Evolutionary conservation across 768 basidiomycete genomes (phyloP).

Genomic region (Rhodotorula sphaerocarpa): DNA sequence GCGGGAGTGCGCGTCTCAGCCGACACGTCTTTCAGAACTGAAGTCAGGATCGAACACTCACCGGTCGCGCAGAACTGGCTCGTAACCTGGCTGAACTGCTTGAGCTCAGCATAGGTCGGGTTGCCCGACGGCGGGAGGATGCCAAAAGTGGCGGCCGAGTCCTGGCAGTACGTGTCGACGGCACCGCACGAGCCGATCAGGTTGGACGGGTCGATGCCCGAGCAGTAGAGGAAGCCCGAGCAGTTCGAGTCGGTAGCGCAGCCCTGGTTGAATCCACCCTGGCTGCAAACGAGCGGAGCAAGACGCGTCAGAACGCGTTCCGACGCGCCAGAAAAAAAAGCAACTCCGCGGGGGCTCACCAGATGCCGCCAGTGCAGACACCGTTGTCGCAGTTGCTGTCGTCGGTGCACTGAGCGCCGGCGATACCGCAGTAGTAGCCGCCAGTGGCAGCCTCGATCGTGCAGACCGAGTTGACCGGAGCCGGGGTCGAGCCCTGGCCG

Average conservation of each 20-base stretch:
- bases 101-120: too few species aligned
- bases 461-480: constrained; percentile 3
- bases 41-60: too few species aligned
- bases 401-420: constrained; percentile 2
- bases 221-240: constrained; percentile 26
- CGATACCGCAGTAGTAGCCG: constrained; percentile 27
- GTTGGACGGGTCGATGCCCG: background rate
- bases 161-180: background rate
- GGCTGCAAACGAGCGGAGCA: background rate
- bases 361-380: background rate
- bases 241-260: constrained; percentile 18
- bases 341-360: too few species aligned
- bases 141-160: too few species aligned
- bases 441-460: constrained; percentile 1
- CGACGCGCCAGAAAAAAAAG: too few species aligned
- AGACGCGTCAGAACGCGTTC: too few species aligned
- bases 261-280: constrained; percentile 5
- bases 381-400: constrained; percentile 20
- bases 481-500: constrained; percentile 4
- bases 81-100: background rate
- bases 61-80: background rate
- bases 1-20: too few species aligned
- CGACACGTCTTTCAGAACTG: too few species aligned
- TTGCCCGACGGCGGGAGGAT: background rate
- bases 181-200: constrained; percentile 14